Evolutionary conservation across 2,329 filamentous ascomycete genomes (phyloP), one percentile per base, ranked within the genome.

Genomic region (Annulohypoxylon truncatum): DNA sequence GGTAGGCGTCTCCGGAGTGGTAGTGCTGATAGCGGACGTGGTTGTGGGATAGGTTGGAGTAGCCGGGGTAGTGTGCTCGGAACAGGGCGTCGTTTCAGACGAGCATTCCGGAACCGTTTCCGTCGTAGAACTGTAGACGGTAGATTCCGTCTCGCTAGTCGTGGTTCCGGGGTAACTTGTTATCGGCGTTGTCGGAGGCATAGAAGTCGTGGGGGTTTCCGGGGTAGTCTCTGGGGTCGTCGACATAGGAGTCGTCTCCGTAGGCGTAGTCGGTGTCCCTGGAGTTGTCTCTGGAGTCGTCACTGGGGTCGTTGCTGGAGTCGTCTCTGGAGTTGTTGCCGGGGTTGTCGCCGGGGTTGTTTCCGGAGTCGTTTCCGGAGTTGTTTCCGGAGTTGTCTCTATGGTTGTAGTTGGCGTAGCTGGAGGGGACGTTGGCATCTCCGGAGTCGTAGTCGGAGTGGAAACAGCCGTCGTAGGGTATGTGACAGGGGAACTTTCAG

Each of bases 61-160:
- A 22, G 26, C 35, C 8, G 57, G 48, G 2, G 29, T 9, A 24
- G 9, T 24, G 7, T 8, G 12, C 22, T 29, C 28, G 12, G 44
- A 24, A 5, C 44, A 28, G 12, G 50, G 40, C 12, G 58, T 44
- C 15, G 57, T 61, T 40, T 15, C 40, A 3, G 57, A 44, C 9
- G 40, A 15, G 22, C 44, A 47, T n/a, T 47, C 44, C 8, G 44
- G 44, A 28, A 47, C 15, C 22, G 48, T 47, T 5, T 54, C 57
- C 7, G 48, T 64, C 55, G 58, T 40, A 4, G 61, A 59, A 22
- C 48, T 50, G 55, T 59, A 29, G 29, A 48, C 26, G 4, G 48
- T 48, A 22, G 54, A 54, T 15, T 50, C 57, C 10, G 64, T 66
- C 24, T 47, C 38, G n/a, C 52, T 66, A 31, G 31, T 28, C 50